Evolutionary conservation across 2,329 filamentous ascomycete genomes (phyloP).

Genomic region (Aspergillus neoniger): DNA sequence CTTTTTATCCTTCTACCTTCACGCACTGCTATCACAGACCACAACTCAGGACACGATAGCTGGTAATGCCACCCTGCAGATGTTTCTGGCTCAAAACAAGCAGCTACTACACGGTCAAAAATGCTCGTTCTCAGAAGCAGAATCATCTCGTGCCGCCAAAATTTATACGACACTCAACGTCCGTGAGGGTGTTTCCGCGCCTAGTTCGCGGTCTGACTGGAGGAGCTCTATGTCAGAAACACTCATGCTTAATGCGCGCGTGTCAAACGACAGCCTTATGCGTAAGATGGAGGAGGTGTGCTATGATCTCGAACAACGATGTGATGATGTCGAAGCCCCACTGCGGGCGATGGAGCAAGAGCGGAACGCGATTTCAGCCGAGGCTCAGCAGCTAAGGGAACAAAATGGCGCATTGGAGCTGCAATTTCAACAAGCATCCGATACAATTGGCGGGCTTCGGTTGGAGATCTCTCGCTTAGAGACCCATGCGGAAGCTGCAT

Average conservation of each 20-base stretch:
- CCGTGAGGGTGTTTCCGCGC: conserved; percentile 17
- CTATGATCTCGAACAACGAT: conserved; percentile 58
- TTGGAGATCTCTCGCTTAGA: conserved; percentile 43
- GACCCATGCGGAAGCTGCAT: conserved; percentile 40
- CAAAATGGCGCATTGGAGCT: conserved; percentile 41
- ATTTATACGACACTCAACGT: conserved; percentile 13
- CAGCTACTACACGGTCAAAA: not conserved
- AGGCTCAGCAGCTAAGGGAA: conserved; percentile 39
- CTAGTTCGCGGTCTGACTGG: conserved; percentile 50
- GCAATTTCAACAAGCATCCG: conserved; percentile 38
- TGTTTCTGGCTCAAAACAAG: conserved; percentile 22
- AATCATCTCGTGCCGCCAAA: conserved; percentile 15
- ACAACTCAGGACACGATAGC: conserved; percentile 3
- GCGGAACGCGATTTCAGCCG: conserved; percentile 35
- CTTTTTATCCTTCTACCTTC: conserved; percentile 29
- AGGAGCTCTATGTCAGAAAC: conserved; percentile 47
- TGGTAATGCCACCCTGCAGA: conserved; percentile 20
- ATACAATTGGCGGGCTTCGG: conserved; percentile 42
- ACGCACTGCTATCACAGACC: conserved; percentile 17
- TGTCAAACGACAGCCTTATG: conserved; percentile 51
- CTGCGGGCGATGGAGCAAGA: conserved; percentile 46
- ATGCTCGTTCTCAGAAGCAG: conserved; percentile 23
- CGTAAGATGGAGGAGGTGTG: conserved; percentile 56
- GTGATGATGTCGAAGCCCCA: conserved; percentile 57
- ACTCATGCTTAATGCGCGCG: conserved; percentile 46